phyloP scores from a whole-genome alignment of 768 basidiomycete species.

The Xerocomellus intermedius region DNA sequence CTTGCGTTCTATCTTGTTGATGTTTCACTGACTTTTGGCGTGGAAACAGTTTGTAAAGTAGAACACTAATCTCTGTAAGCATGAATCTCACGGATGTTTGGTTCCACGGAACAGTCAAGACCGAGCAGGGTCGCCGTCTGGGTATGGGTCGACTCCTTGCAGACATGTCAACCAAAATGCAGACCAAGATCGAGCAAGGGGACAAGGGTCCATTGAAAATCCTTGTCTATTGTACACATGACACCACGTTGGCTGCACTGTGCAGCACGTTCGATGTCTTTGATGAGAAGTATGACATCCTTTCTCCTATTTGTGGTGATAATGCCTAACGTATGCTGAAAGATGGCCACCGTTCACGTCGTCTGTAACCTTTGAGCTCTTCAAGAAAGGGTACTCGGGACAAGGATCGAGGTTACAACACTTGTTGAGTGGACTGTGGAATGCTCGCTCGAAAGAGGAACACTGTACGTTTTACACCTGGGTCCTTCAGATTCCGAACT shows the following conservation, averaged over 20 bases:
- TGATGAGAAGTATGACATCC: conserved; percentile 56
- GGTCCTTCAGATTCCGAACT: not conserved
- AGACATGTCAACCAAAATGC: conserved; percentile 64
- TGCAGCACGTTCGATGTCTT: conserved; percentile 67
- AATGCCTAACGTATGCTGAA: conserved; percentile 18
- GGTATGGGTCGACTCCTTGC: conserved; percentile 76
- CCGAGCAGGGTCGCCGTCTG: conserved; percentile 69
- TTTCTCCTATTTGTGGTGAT: not conserved
- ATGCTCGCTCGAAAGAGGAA: conserved; percentile 31
- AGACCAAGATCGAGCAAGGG: conserved; percentile 48
- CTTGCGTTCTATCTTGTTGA: not conserved
- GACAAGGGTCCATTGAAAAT: conserved; percentile 55
- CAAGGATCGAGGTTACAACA: conserved; percentile 34
- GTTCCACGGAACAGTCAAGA: conserved; percentile 50
- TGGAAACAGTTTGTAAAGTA: conserved; percentile 24
- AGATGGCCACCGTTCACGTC: conserved; percentile 78
- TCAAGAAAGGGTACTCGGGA: conserved; percentile 37
- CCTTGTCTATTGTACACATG: conserved; percentile 70
- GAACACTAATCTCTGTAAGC: not conserved
- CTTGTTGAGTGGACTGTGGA: conserved; percentile 42
- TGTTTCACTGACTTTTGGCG: conserved; percentile 2
- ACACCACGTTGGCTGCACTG: conserved; percentile 66
- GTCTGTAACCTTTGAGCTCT: conserved; percentile 72
- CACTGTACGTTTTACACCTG: conserved; percentile 38
- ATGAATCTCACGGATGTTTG: not conserved